Base-by-base conservation (phyloP, 1,284 basidiomycete genomes). In the Boletus subluridellus region DNA sequence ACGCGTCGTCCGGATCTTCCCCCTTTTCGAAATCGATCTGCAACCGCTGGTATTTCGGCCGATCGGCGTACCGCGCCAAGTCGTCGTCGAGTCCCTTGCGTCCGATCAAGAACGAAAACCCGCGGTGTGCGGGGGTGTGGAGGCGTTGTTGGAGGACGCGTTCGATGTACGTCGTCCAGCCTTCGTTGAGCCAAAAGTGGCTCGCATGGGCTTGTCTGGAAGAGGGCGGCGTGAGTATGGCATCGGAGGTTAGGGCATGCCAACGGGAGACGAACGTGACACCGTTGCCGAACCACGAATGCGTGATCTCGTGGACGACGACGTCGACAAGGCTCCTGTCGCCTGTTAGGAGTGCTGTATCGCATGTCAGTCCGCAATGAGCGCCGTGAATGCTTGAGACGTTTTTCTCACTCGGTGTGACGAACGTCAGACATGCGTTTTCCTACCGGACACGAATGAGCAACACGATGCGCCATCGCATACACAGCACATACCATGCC, bases 111-210 rank as follows among this genome's bases (percentile, higher is more conserved):
- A 80, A 94, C 38, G 85, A 85, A 69, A 95, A 94, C 14, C 87
- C 92, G 38, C 96, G 88, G 59, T 92, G 86, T 0, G 88, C 85
- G 17, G 91, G 84, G 0, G 88, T 84, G 69, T 95, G 86, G 1
- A 96, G 77, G 52, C 81, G 78, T 64, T 89, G 79, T 44, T 90
- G 85, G 39, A 97, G 79, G 10, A 97, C 78, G 26, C 95, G 86
- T 74, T 99, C 96, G 51, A 94, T 88, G 71, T 95, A 98, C 1
- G 93, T 95, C 37, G 95, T 97, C 89, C 92, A 97, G 38, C 94
- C 86, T 75, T 95, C 93, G 72, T 95, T 95, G 51, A 95, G 83
- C 93, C 93, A 96, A 78, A 95, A 95, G 72, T 92, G 89, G 5
- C 81, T 81, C 3, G 86, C 82, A 58, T 90, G 72, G 1, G 85